Base-by-base conservation (phyloP, 2,329 filamentous ascomycete genomes). In the Tympanopsis confertula region DNA sequence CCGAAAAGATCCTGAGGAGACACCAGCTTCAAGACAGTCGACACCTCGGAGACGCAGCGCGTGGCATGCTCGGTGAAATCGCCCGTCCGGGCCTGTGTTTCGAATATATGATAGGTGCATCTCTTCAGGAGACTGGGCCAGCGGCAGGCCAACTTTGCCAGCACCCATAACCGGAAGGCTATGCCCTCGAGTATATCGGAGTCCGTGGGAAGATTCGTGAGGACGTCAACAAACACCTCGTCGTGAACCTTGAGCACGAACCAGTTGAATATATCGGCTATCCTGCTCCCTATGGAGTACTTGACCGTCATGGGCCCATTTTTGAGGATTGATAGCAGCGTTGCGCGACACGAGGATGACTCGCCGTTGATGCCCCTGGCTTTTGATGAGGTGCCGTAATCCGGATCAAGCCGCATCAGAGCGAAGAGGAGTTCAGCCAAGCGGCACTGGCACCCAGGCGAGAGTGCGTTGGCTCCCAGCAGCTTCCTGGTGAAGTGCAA, bases 81-180 rank as follows among this genome's bases (percentile, higher is more conserved):
- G 3, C 70, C 59, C 13, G 93, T 74, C 40, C 77, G 76, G 2
- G 83, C 86, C 2, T 88, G 84, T 0, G 82, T 86, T 55, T 96
- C 91, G 48, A 96, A 94, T 17, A 96, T 87, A 54, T 91, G 83
- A 54, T 95, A 98, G 14, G 93, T 83, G 45, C 86, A 87, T 45
- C 83, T 78, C 37, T 88, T 79, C 32, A 95, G 68, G 14, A 96
- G 67, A 1, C 88, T 94, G 41, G 86, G 79, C 85, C 89, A 96
- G 36, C 68, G 63, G 20, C 86, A 83, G 17, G 84, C 91, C 41
- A 98, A 63, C 39, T 78, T 77, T 1, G 82, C 76, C 7, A 96
- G 63, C 5, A 86, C 74, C 43, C 84, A 74, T 3, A 96, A 62
- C 5, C 91, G 79, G 44, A 94, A 74, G 1, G 86, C 85, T 46